Evolutionary conservation across 257 asterid genomes (phyloP), one percentile per base, ranked within the genome.

Genomic region (Osmanthus fragrans): DNA sequence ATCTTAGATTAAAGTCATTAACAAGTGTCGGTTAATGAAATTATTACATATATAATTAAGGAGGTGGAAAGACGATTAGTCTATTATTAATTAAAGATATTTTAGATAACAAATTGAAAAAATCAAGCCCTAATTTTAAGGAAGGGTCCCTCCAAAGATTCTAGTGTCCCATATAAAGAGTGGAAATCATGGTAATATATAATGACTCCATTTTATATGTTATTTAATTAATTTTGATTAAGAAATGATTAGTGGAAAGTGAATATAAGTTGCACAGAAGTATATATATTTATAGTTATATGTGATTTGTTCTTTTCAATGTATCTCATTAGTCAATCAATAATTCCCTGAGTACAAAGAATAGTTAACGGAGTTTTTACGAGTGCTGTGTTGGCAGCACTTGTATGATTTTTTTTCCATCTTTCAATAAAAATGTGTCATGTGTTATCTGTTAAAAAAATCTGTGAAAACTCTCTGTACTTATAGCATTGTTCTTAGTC

Each of bases 181-280:
- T 73, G 79, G 79, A 83, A 84, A 84, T 84, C 72, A 84, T 75
- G 54, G 80, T 27, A 15, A 75, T 77, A 68, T 73, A 21, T 47
- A 80, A 65, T 73, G 60, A 33, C 65, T 29, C 76, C 81, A 40
- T 40, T 40, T 40, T 40, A 21, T 58, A 77, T 77, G 66, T 33
- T 70, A 25, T 23, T 65, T 54, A 74, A 54, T 34, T 18, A 12
- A 23, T 80, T 80, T 77, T 21, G 74, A 75, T 75, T 72, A 72
- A 70, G 76, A 45, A 71, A 78, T 40, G 56, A 84, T 80, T 84
- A 77, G 87, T 80, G 88, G 90, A 76, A 86, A 83, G 83, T 76
- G 74, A 82, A 67, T 78, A 72, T 79, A 70, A 80, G 65, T 75
- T 80, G 79, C 88, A 87, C 81, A 78, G 69, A 79, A 37, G 84